Base-by-base conservation (phyloP, 441 rosid genomes). In the Manihot esculenta region DNA sequence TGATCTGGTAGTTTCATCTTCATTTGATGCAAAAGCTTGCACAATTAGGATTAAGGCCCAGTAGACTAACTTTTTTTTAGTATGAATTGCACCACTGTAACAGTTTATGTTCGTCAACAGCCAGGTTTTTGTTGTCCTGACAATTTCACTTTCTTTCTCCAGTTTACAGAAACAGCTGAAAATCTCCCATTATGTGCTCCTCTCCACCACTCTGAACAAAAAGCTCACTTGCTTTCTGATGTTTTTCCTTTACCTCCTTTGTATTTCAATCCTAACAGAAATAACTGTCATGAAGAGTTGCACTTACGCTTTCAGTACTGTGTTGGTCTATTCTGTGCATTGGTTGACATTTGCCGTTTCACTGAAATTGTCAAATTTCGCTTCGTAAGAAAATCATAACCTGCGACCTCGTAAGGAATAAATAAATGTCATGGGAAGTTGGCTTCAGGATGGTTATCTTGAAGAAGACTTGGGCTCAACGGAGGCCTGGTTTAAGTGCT, bases 111-210 rank as follows among this genome's bases (percentile, higher is more conserved):
- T 35, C 4, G 5, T 35, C 7, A 35, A 2, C 7, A 35, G 41
- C 41, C 41, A 27, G 42, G 6, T n/a, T 24, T 42, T 62, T 14
- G 10, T 20, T 13, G n/a, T 62, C 50, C 11, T 62, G 51, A n/a
- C 21, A 62, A 13, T 24, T 63, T 33, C 67, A 42, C 50, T 21
- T 24, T 8, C 35, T 63, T 41, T 63, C n/a, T 63, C 26, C 57
- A 30, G 18, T 26, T 62, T 35, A 61, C 51, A 62, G 66, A 62
- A 41, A 50, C 17, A n/a, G 61, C 17, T 49, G 55, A 26, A 35
- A 20, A 35, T 35, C 48, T 44, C 18, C n/a, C 21, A 1, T 24
- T 20, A 15, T 26, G 68, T 8, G 48, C 20, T 41, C 3, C 24
- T 63, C 14, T 45, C 14, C 51, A 24, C 51, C n/a, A 64, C 41